phyloP scores from a whole-genome alignment of 2,329 filamentous ascomycete genomes.

The Alternaria hordeiaustralica region DNA sequence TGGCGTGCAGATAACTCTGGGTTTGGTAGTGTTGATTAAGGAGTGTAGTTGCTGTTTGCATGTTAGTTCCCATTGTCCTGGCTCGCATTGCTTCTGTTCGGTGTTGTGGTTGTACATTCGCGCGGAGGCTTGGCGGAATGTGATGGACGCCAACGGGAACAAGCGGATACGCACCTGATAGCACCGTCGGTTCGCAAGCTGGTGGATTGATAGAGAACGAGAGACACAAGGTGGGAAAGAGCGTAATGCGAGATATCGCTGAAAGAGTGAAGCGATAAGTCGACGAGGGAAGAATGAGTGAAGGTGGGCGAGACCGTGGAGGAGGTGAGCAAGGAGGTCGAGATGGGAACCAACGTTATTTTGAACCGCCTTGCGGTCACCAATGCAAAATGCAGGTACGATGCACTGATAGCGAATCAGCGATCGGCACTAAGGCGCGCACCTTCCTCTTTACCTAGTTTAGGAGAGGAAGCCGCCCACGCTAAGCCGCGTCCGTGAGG shows the following conservation, averaged over 20 bases:
- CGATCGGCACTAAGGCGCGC: neutral
- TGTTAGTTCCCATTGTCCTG: conserved; percentile 25
- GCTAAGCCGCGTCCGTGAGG: conserved; percentile 21
- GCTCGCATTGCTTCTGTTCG: conserved; percentile 11
- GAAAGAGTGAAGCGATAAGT: conserved; percentile 68
- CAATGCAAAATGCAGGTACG: conserved; percentile 29
- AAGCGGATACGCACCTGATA: conserved; percentile 37
- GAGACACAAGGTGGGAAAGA: conserved; percentile 43
- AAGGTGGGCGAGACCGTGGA: conserved; percentile 29
- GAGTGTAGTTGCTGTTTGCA: conserved; percentile 33
- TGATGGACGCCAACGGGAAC: conserved; percentile 15
- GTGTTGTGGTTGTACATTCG: conserved; percentile 18
- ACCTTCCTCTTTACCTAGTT: conserved; percentile 3
- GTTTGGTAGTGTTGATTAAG: conserved; percentile 29
- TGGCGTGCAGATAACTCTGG: conserved; percentile 25
- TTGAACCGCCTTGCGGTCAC: conserved; percentile 25
- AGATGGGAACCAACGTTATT: conserved; percentile 21
- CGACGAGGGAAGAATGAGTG: conserved; percentile 41
- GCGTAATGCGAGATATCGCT: conserved; percentile 59
- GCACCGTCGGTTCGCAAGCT: conserved; percentile 20
- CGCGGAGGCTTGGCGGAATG: conserved; percentile 26
- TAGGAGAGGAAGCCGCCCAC: conserved; percentile 10
- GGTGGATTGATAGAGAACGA: conserved; percentile 24
- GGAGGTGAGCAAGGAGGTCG: conserved; percentile 45
- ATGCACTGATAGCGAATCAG: conserved; percentile 11